Base-by-base conservation (phyloP, 164 flowering plant genomes). In the Stephania japonica region DNA sequence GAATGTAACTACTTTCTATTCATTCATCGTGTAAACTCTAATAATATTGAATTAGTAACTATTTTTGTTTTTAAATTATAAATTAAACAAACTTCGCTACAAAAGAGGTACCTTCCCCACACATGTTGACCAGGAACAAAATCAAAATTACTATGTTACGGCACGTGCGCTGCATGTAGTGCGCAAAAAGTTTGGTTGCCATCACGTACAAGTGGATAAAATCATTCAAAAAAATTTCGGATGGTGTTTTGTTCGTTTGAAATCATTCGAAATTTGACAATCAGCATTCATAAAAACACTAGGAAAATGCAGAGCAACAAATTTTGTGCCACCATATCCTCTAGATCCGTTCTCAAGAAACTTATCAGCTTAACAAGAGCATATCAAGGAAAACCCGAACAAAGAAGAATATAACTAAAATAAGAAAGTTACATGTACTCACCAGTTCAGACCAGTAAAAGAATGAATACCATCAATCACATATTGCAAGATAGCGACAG, bases 381-480 rank as follows among this genome's bases (percentile, higher is more conserved):
- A 47, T 4, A 25, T 59, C 53, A 9, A 16, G 64, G 10, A n/a
- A 6, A n/a, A n/a, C 38, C 72, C 0, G 3, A 42, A 11, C 8
- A 27, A 32, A 27, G 42, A 67, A 67, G n/a, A 61, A 71, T 41
- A 56, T 41, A 32, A 24, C 9, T 56, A 50, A 63, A 74, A 42
- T 23, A 42, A 32, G 53, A 38, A 70, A 75, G 59, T 63, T 7
- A 32, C 42, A 71, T 42, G 41, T 66, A 19, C 81, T 80, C 77
- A 92, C 97, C 97, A 92, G 69, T 81, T 75, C 41, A 87, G 80
- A 49, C 97, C 95, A 41, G 90, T 85, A 70, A 71, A 78, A 24
- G 78, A 73, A 80, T 92, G 97, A 71, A 90, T 79, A 19, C 72
- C 78, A 76, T 86, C 93, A 71, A 92, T 89, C 32, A 89, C 11